Evolutionary conservation across 768 basidiomycete species (phyloP), one percentile per base, ranked within the genome.

Genomic region (Suillus lakei): DNA sequence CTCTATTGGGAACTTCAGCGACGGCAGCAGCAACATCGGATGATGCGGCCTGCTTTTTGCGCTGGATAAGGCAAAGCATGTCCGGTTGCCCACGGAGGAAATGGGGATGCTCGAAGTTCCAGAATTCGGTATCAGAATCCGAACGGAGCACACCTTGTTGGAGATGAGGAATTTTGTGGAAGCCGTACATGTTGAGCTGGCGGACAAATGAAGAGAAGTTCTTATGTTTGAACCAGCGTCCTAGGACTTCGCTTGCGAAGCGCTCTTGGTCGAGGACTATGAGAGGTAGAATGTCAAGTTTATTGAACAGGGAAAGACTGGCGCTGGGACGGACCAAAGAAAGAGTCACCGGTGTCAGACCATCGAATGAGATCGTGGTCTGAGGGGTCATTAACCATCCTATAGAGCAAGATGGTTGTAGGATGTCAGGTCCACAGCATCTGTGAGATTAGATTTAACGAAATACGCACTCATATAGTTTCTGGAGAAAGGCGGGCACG

Each of bases 141-240:
- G 88, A 86, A 73, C 89, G 91, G 67, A 98, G 85, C 32, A 95
- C 95, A 54, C 96, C 96, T 76, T 97, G 93, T 72, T 97, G 96
- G 23, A 98, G 88, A 74, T 99, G 96, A 0, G 96, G 96, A 55
- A 98, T 94, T 80, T 96, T 96, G 81, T 95, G 93, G 78, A 96
- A 97, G 32, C 94, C 95, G 72, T 96, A 97, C 93, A 96, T 96
- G 83, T 97, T 96, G 68, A 96, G 85, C 74, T 97, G 95, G 69
- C 96, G 89, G 62, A 96, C 94, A 75, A 98, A 97, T 72, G 92
- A 93, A 15, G 93, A 94, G 78, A 98, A 99, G 76, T 97, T 98
- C 66, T 91, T 89, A 80, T 99, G 98, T 76, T 99, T 99, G 88
- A 98, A 99, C 89, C 92, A 99, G 50, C 89, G 86, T 4, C 94